Evolutionary conservation across 2,329 filamentous ascomycete genomes (phyloP).

Genomic region (Penicillium sp.): DNA sequence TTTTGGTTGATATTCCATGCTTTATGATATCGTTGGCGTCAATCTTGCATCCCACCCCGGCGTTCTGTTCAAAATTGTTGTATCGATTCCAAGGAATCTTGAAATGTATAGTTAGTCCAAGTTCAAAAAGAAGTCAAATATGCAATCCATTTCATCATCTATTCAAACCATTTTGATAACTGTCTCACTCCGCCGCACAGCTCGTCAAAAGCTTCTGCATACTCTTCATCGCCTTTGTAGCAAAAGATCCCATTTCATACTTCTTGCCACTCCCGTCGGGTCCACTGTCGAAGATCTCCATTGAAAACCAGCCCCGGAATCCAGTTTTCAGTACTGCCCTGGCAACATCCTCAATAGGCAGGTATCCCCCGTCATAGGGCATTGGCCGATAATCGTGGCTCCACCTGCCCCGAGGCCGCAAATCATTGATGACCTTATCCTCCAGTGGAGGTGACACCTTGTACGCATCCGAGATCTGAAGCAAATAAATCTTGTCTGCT

Average conservation of each 20-base stretch:
- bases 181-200: slow-evolving; percentile 26
- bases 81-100: not conserved
- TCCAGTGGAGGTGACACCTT: slow-evolving; percentile 59
- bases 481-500: slow-evolving; percentile 69
- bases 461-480: slow-evolving; percentile 77
- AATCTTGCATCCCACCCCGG: slow-evolving; percentile 23
- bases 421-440: slow-evolving; percentile 53
- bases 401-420: slow-evolving; percentile 67
- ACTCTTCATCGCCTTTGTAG: slow-evolving; percentile 54
- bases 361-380: slow-evolving; percentile 70
- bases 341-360: slow-evolving; percentile 67
- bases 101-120: slow-evolving; percentile 5
- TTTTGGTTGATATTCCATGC: slow-evolving; percentile 10
- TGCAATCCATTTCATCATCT: not conserved
- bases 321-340: slow-evolving; percentile 68
- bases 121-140: slow-evolving; percentile 3
- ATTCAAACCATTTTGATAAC: not conserved
- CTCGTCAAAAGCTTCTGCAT: slow-evolving; percentile 49
- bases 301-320: slow-evolving; percentile 66
- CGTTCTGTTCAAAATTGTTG: slow-evolving; percentile 14
- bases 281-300: slow-evolving; percentile 70
- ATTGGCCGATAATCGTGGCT: slow-evolving; percentile 71
- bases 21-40: slow-evolving; percentile 24
- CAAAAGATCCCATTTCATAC: slow-evolving; percentile 53
- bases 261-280: slow-evolving; percentile 56